These are phyloP conservation scores for Bolboschoenoplectus hybrid DNA, from an alignment of 202 grass and related monocot genomes.

Conservation along the genomic window DNA sequence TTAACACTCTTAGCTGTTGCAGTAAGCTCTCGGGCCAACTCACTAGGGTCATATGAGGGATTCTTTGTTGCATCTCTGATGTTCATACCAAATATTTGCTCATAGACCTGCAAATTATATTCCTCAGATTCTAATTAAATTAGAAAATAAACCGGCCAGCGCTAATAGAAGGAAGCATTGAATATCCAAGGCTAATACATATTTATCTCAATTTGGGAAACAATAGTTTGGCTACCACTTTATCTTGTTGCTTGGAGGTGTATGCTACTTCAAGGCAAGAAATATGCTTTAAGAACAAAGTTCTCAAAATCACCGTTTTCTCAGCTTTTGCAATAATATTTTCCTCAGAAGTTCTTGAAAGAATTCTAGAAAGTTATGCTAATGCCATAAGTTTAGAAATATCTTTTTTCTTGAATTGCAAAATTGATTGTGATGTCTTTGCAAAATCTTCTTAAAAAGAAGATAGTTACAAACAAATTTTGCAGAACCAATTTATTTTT, in stretches of 20 bases:
- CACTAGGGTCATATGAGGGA: constrained; percentile 67
- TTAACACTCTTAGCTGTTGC: constrained; percentile 61
- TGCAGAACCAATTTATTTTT: not conserved
- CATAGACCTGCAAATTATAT: constrained; percentile 63
- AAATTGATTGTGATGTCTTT: not conserved
- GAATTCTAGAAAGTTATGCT: not conserved
- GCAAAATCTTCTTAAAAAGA: not conserved
- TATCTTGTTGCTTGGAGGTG: not conserved
- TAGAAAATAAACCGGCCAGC: constrained; percentile 16
- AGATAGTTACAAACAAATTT: not conserved
- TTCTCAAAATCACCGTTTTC: not conserved
- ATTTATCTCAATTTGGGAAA: not conserved
- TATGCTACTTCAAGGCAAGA: not conserved
- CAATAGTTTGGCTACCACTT: not conserved
- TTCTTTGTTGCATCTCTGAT: constrained; percentile 71
- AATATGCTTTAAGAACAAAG: not conserved
- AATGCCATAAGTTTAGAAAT: not conserved
- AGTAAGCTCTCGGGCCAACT: constrained; percentile 62
- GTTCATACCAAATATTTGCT: constrained; percentile 79
- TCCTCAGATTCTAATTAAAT: constrained; percentile 38
- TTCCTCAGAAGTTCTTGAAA: not conserved
- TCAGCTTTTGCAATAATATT: not conserved
- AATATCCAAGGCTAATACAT: constrained; percentile 24
- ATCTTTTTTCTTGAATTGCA: not conserved
- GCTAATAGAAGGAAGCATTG: not conserved